phyloP scores from a whole-genome alignment of 2,329 filamentous ascomycete species.

The Neospermospora avenae region DNA sequence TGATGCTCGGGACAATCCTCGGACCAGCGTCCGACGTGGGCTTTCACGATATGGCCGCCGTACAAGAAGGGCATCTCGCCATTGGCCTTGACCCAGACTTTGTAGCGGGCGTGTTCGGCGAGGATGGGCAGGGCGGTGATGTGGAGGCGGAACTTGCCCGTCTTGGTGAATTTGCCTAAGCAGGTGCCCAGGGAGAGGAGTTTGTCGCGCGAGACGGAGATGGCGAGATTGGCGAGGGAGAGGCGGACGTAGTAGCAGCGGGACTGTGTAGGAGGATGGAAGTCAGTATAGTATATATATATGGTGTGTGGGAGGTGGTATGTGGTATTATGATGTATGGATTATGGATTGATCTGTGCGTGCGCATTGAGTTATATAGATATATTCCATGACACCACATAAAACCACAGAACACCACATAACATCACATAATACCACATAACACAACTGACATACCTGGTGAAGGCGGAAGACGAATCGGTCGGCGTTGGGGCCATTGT shows the following conservation, averaged over 20 bases:
- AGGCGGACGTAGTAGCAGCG: conserved; percentile 89
- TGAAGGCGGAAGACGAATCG: conserved; percentile 84
- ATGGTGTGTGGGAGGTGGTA: no score
- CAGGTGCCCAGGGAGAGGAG: conserved; percentile 88
- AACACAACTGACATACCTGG: conserved; percentile 55
- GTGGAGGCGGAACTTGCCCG: conserved; percentile 91
- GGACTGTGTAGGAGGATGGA: neutral
- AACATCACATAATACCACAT: no score
- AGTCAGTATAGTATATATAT: no score
- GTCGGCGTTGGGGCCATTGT: conserved; percentile 65
- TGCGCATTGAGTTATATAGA: no score
- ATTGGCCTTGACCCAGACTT: conserved; percentile 95
- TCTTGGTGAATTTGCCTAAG: conserved; percentile 92
- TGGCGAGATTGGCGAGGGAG: conserved; percentile 86
- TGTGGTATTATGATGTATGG: no score
- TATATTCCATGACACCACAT: no score
- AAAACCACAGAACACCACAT: no score
- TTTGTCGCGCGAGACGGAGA: conserved; percentile 75
- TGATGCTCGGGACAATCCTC: conserved; percentile 93
- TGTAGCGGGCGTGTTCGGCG: conserved; percentile 87
- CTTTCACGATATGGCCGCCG: conserved; percentile 83
- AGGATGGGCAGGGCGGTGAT: conserved; percentile 85
- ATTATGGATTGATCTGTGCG: no score
- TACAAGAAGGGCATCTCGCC: conserved; percentile 98
- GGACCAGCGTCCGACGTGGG: conserved; percentile 73